phyloP scores from a whole-genome alignment of 208 protist species.

The Trypanosoma boissoni region DNA sequence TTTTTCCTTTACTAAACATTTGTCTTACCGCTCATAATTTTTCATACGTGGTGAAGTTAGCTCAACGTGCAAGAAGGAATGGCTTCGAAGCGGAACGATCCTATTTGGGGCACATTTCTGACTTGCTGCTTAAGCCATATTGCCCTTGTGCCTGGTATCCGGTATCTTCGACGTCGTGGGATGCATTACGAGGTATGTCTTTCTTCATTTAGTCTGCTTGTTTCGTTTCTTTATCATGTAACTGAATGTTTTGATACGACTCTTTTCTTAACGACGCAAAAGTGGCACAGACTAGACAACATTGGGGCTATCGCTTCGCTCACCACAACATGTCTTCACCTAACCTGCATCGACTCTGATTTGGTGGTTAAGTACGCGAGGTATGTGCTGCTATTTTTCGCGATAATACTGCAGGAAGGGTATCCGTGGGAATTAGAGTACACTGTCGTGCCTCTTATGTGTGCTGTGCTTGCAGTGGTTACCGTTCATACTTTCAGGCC shows the following conservation, averaged over 20 bases:
- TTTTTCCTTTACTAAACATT: too few relatives aligned
- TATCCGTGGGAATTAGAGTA: slow-evolving; percentile 30
- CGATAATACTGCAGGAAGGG: slow-evolving; percentile 27
- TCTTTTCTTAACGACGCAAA: slow-evolving; percentile 28
- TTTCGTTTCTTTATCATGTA: slow-evolving; percentile 28
- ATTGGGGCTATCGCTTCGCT: slow-evolving; percentile 26
- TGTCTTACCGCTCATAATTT: slow-evolving; percentile 6
- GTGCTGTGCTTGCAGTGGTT: slow-evolving; percentile 11
- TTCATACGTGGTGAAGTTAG: background rate
- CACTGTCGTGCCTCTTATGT: slow-evolving; percentile 23
- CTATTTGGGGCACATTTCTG: slow-evolving; percentile 29
- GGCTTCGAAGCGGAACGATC: slow-evolving; percentile 2
- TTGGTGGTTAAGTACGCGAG: slow-evolving; percentile 17
- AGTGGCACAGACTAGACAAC: slow-evolving; percentile 37
- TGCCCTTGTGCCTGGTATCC: slow-evolving; percentile 34
- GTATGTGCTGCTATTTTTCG: slow-evolving; percentile 24
- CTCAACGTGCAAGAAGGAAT: background rate
- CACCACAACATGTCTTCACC: slow-evolving; percentile 19
- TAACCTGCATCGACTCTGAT: slow-evolving; percentile 22
- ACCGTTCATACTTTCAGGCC: slow-evolving; percentile 14
- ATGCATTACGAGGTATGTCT: slow-evolving; percentile 31
- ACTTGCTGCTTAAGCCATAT: slow-evolving; percentile 52
- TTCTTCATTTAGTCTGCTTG: slow-evolving; percentile 23
- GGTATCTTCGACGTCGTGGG: slow-evolving; percentile 24
- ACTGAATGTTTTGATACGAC: slow-evolving; percentile 20